phyloP scores from a whole-genome alignment of 148 eudicot species.

The Rheum nobile region DNA sequence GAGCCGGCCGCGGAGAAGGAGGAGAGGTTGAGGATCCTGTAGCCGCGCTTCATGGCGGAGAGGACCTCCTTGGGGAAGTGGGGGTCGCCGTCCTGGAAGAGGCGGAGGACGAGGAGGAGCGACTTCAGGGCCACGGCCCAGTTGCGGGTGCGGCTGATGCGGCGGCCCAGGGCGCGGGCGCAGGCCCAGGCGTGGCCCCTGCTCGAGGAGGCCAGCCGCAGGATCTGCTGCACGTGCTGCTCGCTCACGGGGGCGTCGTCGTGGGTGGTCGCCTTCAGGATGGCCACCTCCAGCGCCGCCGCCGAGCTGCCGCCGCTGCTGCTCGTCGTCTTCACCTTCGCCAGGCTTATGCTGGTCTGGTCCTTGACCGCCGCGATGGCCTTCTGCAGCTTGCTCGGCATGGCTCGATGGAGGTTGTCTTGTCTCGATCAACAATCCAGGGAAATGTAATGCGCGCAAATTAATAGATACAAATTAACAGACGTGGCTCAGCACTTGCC shows the following conservation, averaged over 20 bases:
- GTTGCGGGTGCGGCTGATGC: constrained; percentile 63
- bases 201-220: constrained; percentile 43
- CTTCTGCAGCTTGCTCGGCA: constrained; percentile 67
- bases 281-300: constrained; percentile 40
- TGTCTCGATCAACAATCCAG: no score
- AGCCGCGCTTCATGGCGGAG: constrained; percentile 74
- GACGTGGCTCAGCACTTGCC: no score
- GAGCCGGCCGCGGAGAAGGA: constrained; percentile 42
- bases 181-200: constrained; percentile 45
- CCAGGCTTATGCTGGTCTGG: constrained; percentile 85
- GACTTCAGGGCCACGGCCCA: constrained; percentile 83
- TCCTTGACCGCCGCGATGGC: constrained; percentile 81
- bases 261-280: constrained; percentile 78
- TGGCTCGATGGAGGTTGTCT: constrained; percentile 1
- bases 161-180: constrained; percentile 70
- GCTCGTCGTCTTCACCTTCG: constrained; percentile 30
- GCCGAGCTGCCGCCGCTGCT: constrained; percentile 12
- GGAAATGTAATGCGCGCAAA: background rate
- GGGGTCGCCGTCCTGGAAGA: constrained; percentile 90
- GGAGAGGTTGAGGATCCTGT: constrained; percentile 64
- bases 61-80: constrained; percentile 84
- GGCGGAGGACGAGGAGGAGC: constrained; percentile 52
- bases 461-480: no score
- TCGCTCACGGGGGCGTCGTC: constrained; percentile 51
- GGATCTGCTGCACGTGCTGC: constrained; percentile 34